These are phyloP conservation scores for Neonectria neomacrospora DNA, from an alignment of 2,329 filamentous ascomycete species.

Conservation along the genomic window DNA sequence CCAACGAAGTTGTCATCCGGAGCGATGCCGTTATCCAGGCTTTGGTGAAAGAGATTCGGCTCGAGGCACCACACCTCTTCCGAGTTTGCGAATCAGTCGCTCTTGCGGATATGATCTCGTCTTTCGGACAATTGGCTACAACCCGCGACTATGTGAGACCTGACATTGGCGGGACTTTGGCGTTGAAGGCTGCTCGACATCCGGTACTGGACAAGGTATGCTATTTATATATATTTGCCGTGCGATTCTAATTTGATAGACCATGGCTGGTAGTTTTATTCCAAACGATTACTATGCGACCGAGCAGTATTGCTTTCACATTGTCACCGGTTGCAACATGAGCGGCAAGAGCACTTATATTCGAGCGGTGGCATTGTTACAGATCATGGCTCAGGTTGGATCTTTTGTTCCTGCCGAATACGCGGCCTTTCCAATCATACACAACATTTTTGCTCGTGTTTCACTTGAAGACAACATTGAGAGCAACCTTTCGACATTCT, in stretches of 20 bases:
- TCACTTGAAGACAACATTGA: conserved; percentile 90
- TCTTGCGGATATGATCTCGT: conserved; percentile 84
- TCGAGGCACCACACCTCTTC: conserved; percentile 79
- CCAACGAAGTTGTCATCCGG: conserved; percentile 84
- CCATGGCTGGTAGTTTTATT: conserved; percentile 75
- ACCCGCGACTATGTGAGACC: conserved; percentile 71
- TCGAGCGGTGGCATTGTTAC: conserved; percentile 81
- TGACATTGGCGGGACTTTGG: conserved; percentile 73
- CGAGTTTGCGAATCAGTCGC: conserved; percentile 87
- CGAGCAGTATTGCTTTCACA: conserved; percentile 84
- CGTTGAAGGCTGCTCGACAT: conserved; percentile 79
- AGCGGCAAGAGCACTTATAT: conserved; percentile 98
- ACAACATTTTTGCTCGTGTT: conserved; percentile 87
- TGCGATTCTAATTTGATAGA: conserved; percentile 49
- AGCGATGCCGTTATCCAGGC: conserved; percentile 81
- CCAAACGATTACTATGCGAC: conserved; percentile 92
- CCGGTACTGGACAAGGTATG: conserved; percentile 77
- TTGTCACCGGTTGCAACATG: conserved; percentile 98
- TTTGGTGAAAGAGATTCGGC: conserved; percentile 77
- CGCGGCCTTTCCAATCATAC: conserved; percentile 81
- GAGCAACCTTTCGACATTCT: conserved; percentile 92
- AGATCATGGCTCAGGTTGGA: conserved; percentile 94
- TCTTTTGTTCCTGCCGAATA: conserved; percentile 89
- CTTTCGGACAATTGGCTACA: conserved; percentile 80
- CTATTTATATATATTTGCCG: conserved; percentile 13